phyloP scores from a whole-genome alignment of 225 moss, liverwort and hornwort genomes.

The Straminergon stramineum region DNA sequence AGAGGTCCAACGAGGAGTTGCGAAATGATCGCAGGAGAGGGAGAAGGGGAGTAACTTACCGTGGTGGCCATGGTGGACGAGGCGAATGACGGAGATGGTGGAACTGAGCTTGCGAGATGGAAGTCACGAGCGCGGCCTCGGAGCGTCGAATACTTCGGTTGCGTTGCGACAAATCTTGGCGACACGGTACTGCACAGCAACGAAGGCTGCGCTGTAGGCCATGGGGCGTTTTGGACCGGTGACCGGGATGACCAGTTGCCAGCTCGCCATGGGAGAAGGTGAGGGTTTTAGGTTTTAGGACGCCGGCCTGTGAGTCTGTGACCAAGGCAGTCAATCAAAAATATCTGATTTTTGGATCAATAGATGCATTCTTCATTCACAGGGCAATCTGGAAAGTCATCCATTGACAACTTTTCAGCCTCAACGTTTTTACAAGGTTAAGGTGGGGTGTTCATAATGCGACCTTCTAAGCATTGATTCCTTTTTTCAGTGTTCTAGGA shows the following conservation, averaged over 20 bases:
- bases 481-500: accelerated
- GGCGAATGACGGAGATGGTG: neutral
- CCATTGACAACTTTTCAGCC: accelerated
- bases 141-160: neutral
- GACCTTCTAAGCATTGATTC: neutral
- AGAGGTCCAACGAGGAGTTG: neutral
- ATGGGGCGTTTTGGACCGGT: neutral
- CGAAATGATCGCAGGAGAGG: neutral
- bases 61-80: slow-evolving; percentile 18
- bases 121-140: neutral
- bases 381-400: too few species aligned
- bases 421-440: neutral
- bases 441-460: neutral
- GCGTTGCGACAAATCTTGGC: neutral
- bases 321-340: neutral
- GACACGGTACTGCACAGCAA: neutral
- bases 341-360: neutral
- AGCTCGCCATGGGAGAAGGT: neutral
- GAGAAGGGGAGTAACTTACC: neutral
- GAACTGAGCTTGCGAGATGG: neutral
- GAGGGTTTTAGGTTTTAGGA: neutral
- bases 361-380: neutral
- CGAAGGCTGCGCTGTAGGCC: neutral
- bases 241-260: neutral
- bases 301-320: too few species aligned